Base-by-base conservation (phyloP, 1,139 yeast genomes). In the Sugiyamaella paludigena region DNA sequence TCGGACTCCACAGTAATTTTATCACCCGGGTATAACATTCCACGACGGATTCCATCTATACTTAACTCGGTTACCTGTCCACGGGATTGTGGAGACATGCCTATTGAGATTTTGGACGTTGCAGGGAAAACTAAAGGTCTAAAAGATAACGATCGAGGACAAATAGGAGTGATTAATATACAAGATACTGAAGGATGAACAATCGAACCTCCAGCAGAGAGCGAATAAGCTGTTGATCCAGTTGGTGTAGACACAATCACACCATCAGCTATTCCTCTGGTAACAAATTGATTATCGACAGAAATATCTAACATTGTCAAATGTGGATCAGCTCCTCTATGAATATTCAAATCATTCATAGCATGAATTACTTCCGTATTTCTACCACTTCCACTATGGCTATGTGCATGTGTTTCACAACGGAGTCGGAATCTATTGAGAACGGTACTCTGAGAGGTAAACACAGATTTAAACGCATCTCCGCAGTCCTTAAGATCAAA, bases 251-350 rank as follows among this genome's bases (percentile, higher is more conserved):
- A 77, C 45, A 88, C 74, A 7, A 84, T 80, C 12, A 91, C 78
- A 16, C 98, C 98, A 66, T 91, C 98, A 0, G 95, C 96, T 0
- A 91, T 86, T 7, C 96, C 89, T 47, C 92, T 80, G 9, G 98
- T 91, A 50, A 91, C 73, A 60, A 83, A 84, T 62, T 85, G 84
- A 31, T 85, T 87, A 65, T 89, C 94, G 27, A 89, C 83, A 57
- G 75, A 81, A 13, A 91, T 83, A 58, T 91, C 96, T 50, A 91
- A 72, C 48, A 87, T 81, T 1, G 94, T 83, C 56, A 91, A 75
- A 64, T 87, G 92, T 1, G 97, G 96, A 45, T 87, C 82, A 43
- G 85, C 81, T 30, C 97, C 98, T 47, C 98, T 74, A 62, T 91
- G 97, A 45, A 91, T 71, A 35, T 85, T 84, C 19, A 91, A 80